Evolutionary conservation across 2,329 filamentous ascomycete species (phyloP), one percentile per base, ranked within the genome.

Genomic region (Zymoseptoria crescenta): DNA sequence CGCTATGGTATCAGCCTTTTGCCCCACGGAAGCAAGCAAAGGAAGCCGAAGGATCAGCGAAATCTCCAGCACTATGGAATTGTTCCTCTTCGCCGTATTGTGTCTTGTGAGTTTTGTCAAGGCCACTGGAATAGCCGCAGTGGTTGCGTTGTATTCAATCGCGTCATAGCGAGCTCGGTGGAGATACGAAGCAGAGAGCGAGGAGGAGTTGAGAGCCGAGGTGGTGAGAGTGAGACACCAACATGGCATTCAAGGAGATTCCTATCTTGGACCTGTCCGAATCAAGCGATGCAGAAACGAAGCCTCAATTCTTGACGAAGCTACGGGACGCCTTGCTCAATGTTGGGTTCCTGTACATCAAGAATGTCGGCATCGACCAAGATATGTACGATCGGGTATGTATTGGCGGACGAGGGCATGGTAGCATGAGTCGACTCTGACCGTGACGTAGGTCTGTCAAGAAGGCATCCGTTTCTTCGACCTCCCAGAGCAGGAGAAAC

Each of bases 331-430:
- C 89, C 0, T 76, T 96, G 30, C 83, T 96, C 68, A 87, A 93
- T 71, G 88, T 95, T n/a, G 91, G 91, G 1, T 96, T 96, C 69
- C 74, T 95, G 21, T 96, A 96, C 69, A 82, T 96, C 62, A 87
- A 86, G 70, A 91, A 95, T 69, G 86, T 89, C 2, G 88, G 87
- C 21, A 85, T 93, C 55, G 79, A 87, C 4, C 81, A 86, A 16
- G 77, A 81, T 48, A 75, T 93, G 56, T 84, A 88, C 66, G 69
- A 82, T 24, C 74, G 81, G 62, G 88, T 93, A 27, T 45, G 35
- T 45, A 5, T 45, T 45, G n/a, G 35, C 35, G n/a, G 13, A n/a
- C 13, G 35, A 13, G 7, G 35, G 10, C 10, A 45, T 24, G 24
- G 24, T 4, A 45, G 5, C 10, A 13, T 13, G 35, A 45, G 35